These are phyloP conservation scores for Vigna mungo DNA, from an alignment of 306 rosid genomes.

Conservation along the genomic window DNA sequence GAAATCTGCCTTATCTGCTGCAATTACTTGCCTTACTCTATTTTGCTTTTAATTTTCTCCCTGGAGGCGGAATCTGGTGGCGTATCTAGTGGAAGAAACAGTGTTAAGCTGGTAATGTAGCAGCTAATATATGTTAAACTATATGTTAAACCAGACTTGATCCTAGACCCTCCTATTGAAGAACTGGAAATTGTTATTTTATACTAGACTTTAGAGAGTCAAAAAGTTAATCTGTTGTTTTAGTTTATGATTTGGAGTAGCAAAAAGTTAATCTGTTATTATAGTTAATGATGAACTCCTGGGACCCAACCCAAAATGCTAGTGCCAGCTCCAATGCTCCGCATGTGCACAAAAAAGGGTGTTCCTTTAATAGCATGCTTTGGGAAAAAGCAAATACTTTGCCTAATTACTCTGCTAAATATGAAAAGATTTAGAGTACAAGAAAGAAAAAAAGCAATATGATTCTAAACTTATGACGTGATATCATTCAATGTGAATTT, in stretches of 20 bases:
- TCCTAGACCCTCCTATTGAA: background rate
- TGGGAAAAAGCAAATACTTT: constrained; percentile 47
- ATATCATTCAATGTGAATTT: background rate
- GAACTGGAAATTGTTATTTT: constrained; percentile 23
- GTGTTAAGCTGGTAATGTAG: background rate
- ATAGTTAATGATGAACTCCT: constrained; percentile 38
- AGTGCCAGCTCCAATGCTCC: background rate
- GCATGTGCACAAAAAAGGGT: constrained; percentile 41
- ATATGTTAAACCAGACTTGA: background rate
- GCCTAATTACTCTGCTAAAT: constrained; percentile 41
- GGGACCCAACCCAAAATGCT: constrained; percentile 44
- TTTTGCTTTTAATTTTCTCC: constrained; percentile 36
- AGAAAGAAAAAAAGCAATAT: constrained; percentile 21
- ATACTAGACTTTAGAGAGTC: constrained; percentile 1
- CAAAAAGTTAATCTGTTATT: background rate
- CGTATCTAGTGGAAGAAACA: constrained; percentile 38
- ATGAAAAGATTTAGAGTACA: background rate
- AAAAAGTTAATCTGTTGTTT: constrained; percentile 3
- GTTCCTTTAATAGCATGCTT: constrained; percentile 46
- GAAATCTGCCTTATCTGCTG: constrained; percentile 39
- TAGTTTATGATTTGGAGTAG: background rate
- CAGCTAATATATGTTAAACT: background rate
- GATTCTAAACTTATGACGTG: constrained; percentile 21
- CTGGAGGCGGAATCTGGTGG: constrained; percentile 51
- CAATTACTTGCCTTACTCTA: constrained; percentile 39